phyloP scores from a whole-genome alignment of 495 filamentous ascomycete species.

The Paragyromitra xinjiangensis region DNA sequence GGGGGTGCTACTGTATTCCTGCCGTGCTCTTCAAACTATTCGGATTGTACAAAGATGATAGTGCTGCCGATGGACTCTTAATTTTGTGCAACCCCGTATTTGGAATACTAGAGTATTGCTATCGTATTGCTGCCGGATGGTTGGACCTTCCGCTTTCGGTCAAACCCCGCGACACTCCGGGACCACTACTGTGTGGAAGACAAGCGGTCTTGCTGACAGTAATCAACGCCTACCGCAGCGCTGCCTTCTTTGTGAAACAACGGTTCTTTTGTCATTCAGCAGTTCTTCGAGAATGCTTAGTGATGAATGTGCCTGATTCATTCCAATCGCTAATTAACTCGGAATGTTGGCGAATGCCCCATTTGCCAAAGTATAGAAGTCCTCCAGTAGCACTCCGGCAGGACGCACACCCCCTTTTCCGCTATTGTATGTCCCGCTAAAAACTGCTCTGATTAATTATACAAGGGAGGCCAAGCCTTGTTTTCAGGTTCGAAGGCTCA shows the following conservation, averaged over 20 bases:
- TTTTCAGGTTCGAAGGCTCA: too few species aligned
- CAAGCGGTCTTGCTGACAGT: neutral
- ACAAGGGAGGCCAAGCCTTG: too few species aligned
- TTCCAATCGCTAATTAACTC: neutral
- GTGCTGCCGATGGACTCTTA: neutral
- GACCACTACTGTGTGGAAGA: neutral
- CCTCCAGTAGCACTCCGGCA: neutral
- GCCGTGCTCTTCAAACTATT: neutral
- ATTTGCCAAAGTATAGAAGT: neutral
- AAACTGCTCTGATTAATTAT: too few species aligned
- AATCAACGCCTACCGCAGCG: neutral
- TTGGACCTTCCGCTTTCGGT: neutral
- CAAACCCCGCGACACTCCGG: neutral
- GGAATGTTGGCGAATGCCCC: neutral
- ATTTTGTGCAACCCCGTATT: neutral
- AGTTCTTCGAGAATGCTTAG: neutral
- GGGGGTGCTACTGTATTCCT: neutral
- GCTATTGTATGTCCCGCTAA: neutral
- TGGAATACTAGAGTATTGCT: neutral
- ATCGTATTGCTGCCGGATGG: neutral
- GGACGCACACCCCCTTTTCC: neutral
- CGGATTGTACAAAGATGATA: neutral
- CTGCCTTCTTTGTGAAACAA: neutral
- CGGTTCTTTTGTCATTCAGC: neutral
- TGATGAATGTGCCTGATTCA: neutral